A percentile compares a stretch with the other conserved stretches of the same genome.
Evolutionary conservation across 495 filamentous ascomycete species (phyloP).

Genomic region (Amphirosellinia nigrospora): DNA sequence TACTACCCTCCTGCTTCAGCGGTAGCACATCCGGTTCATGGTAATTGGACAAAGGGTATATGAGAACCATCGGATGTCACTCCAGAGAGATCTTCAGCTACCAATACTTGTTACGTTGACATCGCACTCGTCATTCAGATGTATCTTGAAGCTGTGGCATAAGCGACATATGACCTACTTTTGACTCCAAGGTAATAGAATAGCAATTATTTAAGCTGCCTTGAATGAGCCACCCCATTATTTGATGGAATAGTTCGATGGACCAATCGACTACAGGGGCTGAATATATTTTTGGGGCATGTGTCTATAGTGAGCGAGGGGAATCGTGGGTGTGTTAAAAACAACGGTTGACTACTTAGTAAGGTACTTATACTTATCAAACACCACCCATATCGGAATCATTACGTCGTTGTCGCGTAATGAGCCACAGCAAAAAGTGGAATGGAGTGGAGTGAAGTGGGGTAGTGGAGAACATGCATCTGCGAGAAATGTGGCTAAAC

Average conservation of each 20-base stretch:
- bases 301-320: not conserved
- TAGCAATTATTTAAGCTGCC: not conserved
- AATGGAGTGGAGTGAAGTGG: too few relatives aligned
- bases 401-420: not conserved
- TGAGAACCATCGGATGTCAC: not conserved
- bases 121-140: not conserved
- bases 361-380: too few relatives aligned
- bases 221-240: not conserved
- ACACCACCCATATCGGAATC: too few relatives aligned
- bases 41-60: not conserved
- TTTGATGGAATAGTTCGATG: not conserved
- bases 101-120: not conserved
- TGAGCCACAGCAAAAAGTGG: not conserved
- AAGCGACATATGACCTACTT: not conserved
- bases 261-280: not conserved
- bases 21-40: not conserved
- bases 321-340: not conserved
- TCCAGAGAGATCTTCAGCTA: not conserved
- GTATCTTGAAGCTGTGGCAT: not conserved
- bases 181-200: not conserved
- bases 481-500: conserved; percentile 6
- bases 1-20: not conserved
- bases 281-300: not conserved
- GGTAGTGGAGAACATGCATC: conserved; percentile 1
- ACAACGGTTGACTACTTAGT: not conserved